phyloP scores from a whole-genome alignment of 2,329 filamentous ascomycete genomes.

The Paraphoma chrysanthemicola region DNA sequence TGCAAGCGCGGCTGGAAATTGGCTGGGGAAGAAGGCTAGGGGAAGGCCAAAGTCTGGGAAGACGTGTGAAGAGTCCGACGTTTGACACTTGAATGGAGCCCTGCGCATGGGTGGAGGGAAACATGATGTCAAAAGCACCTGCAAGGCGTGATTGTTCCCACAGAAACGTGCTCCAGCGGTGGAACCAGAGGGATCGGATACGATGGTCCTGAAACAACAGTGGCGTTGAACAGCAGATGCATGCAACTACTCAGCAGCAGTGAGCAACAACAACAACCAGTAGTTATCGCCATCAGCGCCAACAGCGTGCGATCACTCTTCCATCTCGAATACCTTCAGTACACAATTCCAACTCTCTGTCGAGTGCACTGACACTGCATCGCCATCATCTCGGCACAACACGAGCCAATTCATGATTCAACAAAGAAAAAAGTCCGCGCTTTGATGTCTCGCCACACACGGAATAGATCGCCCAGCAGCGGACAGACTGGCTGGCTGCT shows the following conservation, averaged over 20 bases:
- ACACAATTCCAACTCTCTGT: not conserved
- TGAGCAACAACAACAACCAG: not conserved
- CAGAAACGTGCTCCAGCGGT: slow-evolving; percentile 17
- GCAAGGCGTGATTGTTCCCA: slow-evolving; percentile 17
- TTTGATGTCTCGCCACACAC: slow-evolving; percentile 1
- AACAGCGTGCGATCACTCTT: not conserved
- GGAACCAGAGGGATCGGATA: slow-evolving; percentile 8
- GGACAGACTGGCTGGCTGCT: slow-evolving; percentile 12
- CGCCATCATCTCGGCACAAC: slow-evolving; percentile 5
- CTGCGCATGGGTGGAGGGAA: not conserved
- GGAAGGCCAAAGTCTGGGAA: slow-evolving; percentile 1
- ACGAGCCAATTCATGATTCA: slow-evolving; percentile 4
- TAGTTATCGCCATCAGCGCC: not conserved
- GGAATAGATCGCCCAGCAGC: slow-evolving; percentile 6
- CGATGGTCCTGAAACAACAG: slow-evolving; percentile 8
- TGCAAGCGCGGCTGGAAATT: slow-evolving; percentile 7
- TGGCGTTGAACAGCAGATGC: slow-evolving; percentile 9
- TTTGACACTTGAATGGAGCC: not conserved
- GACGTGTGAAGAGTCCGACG: slow-evolving; percentile 10
- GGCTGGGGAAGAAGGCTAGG: slow-evolving; percentile 3
- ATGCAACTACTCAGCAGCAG: not conserved
- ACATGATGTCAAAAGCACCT: slow-evolving; percentile 14
- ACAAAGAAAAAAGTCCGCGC: slow-evolving; percentile 17
- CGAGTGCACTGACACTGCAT: not conserved
- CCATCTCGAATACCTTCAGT: not conserved